phyloP scores from a whole-genome alignment of 179 eudicot species.

The Carnegiea gigantea region DNA sequence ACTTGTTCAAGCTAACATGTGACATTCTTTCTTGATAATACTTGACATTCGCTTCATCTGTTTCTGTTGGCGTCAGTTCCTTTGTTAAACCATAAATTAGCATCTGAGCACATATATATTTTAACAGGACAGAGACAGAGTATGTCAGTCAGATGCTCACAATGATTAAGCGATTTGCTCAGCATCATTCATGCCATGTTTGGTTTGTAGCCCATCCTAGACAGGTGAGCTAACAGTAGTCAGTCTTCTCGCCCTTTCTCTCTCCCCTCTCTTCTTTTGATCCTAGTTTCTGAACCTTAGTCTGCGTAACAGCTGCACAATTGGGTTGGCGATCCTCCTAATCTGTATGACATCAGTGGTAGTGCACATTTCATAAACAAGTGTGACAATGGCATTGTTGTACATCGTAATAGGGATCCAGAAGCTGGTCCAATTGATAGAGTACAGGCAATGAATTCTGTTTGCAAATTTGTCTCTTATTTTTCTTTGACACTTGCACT shows the following conservation, averaged over 20 bases:
- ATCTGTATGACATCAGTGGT: slow-evolving; percentile 90
- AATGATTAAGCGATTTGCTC: slow-evolving; percentile 87
- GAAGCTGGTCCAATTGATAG: slow-evolving; percentile 72
- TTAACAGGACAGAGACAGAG: slow-evolving; percentile 93
- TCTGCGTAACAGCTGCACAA: slow-evolving; percentile 56
- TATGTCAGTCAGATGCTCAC: slow-evolving; percentile 98
- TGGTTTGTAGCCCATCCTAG: slow-evolving; percentile 99
- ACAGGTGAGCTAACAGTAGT: slow-evolving; percentile 53
- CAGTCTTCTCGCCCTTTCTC: neutral
- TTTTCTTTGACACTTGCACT: neutral
- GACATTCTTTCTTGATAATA: neutral
- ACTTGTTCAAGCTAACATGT: neutral
- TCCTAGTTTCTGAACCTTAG: slow-evolving; percentile 13
- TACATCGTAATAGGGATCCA: slow-evolving; percentile 94
- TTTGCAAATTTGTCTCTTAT: neutral
- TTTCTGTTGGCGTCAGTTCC: neutral
- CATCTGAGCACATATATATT: slow-evolving; percentile 11
- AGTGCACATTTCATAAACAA: slow-evolving; percentile 96
- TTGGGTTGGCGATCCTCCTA: slow-evolving; percentile 81
- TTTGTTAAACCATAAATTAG: neutral
- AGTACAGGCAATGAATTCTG: slow-evolving; percentile 54
- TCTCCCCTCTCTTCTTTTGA: neutral
- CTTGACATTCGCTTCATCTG: neutral
- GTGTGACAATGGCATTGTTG: slow-evolving; percentile 91
- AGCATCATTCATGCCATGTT: slow-evolving; percentile 96